Evolutionary conservation across 2,329 filamentous ascomycete genomes (phyloP), one percentile per base, ranked within the genome.

Genomic region (Zasmidium angulare): DNA sequence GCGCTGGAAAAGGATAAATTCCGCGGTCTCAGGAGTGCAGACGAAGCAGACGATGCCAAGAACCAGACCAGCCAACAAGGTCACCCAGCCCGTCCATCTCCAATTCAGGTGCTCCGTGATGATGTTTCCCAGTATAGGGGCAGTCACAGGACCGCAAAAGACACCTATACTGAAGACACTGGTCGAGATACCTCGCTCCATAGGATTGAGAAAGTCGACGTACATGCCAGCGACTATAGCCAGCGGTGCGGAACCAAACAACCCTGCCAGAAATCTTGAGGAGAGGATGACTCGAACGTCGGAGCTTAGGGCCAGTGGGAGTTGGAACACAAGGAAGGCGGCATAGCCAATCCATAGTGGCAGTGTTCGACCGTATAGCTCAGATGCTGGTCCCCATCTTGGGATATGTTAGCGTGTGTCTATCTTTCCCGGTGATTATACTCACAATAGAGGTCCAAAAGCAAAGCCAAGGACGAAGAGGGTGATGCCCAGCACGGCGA

Each of bases 1-100:
- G 65, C 76, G 75, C 1, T 87, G 80, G 0, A 90, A 80, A 2
- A 90, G 78, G 0, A 77, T 76, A 0, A 86, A 82, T 0, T 59
- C 73, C 29, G 76, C 77, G n/a, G 73, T 68, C 58, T 77, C 75
- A 11, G 51, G 56, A 11, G 52, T 55, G 51, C 56, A 59, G 12
- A 82, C 57, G 23, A 79, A 63, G 0, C 74, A 77, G 22, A 82
- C 56, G 3, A 72, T 50, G 1, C 75, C 75, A 61, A 82, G 75
- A 2, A 75, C 65, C 7, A 67, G 69, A 0, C 74, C 73, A 64
- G 81, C 75, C 52, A 84, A 59, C 14, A 60, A 17, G 1, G 58
- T 63, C 17, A 65, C 62, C 59, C 62, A 66, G 14, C 46, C 56
- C 11, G 56, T 59, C 63, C 64, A 68, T 29, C 63, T 52, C 66